These are phyloP conservation scores for Alternaria sp. DNA, from an alignment of 2,329 filamentous ascomycete species.

Conservation along the genomic window DNA sequence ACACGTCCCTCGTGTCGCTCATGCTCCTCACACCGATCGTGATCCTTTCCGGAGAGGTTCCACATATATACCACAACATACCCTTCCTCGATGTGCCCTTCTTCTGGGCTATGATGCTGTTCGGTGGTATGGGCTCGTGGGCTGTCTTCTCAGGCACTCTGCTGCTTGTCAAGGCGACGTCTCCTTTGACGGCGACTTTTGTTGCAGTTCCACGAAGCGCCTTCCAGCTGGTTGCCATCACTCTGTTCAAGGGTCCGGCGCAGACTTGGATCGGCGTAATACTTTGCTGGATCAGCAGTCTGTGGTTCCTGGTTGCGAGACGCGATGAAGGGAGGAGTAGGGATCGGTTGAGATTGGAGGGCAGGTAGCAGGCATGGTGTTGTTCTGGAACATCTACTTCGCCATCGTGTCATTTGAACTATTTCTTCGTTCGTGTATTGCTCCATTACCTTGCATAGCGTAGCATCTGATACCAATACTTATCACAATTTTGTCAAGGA, in stretches of 20 bases:
- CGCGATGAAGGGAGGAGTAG: slow-evolving; percentile 49
- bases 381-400: not conserved
- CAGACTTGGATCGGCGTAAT: slow-evolving; percentile 60
- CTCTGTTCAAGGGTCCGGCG: slow-evolving; percentile 56
- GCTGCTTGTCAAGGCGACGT: slow-evolving; percentile 57
- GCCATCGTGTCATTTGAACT: not conserved
- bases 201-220: slow-evolving; percentile 57
- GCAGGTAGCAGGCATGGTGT: slow-evolving; percentile 21
- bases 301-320: slow-evolving; percentile 57
- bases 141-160: slow-evolving; percentile 58
- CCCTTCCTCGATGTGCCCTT: slow-evolving; percentile 63
- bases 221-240: slow-evolving; percentile 57
- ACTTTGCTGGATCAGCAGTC: slow-evolving; percentile 58
- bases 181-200: slow-evolving; percentile 58
- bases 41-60: slow-evolving; percentile 57
- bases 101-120: slow-evolving; percentile 61
- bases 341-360: slow-evolving; percentile 44
- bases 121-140: slow-evolving; percentile 56
- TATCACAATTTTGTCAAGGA: not conserved
- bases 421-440: too few relatives aligned
- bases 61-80: slow-evolving; percentile 58
- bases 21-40: slow-evolving; percentile 58
- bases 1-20: slow-evolving; percentile 58
- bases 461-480: not conserved
- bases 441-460: not conserved